Conservation (phyloP, 192 early-diverging fungal species). For the Coemansia sp. region DNA sequence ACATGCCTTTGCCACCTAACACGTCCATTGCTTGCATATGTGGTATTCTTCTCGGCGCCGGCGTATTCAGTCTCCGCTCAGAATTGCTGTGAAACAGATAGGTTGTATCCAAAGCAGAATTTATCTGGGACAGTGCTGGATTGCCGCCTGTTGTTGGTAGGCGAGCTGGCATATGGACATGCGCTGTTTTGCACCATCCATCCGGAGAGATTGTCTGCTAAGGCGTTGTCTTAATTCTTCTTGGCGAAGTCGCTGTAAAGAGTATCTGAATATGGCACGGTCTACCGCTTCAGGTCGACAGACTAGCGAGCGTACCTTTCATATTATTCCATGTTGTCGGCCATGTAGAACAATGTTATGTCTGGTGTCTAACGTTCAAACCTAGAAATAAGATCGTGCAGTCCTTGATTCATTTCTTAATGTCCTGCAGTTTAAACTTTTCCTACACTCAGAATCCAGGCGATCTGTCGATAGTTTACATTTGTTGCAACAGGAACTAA, state of each 20-base stretch:
- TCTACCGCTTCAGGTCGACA: slow-evolving; percentile 44
- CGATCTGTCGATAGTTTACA: too few relatives aligned
- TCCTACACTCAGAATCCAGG: too few relatives aligned
- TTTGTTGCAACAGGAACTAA: too few relatives aligned
- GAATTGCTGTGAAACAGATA: slow-evolving; percentile 1
- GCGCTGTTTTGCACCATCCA: too few relatives aligned
- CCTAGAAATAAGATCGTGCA: too few relatives aligned
- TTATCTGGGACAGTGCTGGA: not conserved
- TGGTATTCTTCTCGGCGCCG: slow-evolving; percentile 13
- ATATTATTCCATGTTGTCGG: slow-evolving; percentile 67
- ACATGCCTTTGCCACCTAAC: not conserved
- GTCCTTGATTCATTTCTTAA: too few relatives aligned
- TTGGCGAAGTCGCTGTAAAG: slow-evolving; percentile 42
- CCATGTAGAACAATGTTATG: too few relatives aligned
- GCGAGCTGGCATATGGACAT: not conserved
- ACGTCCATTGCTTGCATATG: not conserved
- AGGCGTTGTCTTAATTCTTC: not conserved
- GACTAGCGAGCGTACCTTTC: slow-evolving; percentile 59
- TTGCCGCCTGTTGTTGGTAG: not conserved
- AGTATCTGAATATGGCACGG: slow-evolving; percentile 35
- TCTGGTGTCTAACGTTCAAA: too few relatives aligned
- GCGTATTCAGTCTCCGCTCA: slow-evolving; percentile 24
- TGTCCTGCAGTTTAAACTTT: too few relatives aligned
- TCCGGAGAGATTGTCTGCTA: too few relatives aligned
- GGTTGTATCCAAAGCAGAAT: not conserved